These are phyloP conservation scores for Podila clonocystis DNA, from an alignment of 192 early-diverging fungal genomes.

Conservation along the genomic window DNA sequence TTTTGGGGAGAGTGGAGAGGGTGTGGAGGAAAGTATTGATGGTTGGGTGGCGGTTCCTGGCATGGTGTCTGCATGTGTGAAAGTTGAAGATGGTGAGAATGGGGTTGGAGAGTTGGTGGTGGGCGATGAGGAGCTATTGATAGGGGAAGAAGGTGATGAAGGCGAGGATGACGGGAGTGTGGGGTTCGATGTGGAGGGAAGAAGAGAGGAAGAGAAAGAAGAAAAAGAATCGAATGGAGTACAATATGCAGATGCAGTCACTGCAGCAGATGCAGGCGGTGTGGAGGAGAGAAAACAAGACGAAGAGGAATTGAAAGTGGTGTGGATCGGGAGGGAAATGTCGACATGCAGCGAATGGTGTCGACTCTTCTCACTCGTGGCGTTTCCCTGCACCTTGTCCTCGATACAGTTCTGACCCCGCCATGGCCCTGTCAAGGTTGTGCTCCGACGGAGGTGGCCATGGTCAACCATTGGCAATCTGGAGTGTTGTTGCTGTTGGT, in stretches of 20 bases:
- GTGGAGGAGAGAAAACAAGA: background rate
- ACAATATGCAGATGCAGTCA: background rate
- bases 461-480: background rate
- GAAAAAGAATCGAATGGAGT: background rate
- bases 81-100: background rate
- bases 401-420: too few relatives aligned
- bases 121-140: background rate
- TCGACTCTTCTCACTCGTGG: too few relatives aligned
- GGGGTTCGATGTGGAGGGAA: too few relatives aligned
- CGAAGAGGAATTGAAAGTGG: background rate
- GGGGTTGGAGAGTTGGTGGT: background rate
- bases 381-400: too few relatives aligned
- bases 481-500: background rate
- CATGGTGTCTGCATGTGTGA: background rate
- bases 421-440: too few relatives aligned
- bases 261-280: background rate
- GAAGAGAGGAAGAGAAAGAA: background rate
- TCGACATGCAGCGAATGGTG: background rate
- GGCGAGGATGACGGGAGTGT: background rate
- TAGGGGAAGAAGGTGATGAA: background rate
- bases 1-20: background rate
- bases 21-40: background rate
- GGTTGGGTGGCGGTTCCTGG: background rate
- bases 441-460: too few relatives aligned
- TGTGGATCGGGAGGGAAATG: constrained; percentile 2